Evolutionary conservation across 2,329 filamentous ascomycete species (phyloP).

Genomic region (Neofusicoccum laricinum): DNA sequence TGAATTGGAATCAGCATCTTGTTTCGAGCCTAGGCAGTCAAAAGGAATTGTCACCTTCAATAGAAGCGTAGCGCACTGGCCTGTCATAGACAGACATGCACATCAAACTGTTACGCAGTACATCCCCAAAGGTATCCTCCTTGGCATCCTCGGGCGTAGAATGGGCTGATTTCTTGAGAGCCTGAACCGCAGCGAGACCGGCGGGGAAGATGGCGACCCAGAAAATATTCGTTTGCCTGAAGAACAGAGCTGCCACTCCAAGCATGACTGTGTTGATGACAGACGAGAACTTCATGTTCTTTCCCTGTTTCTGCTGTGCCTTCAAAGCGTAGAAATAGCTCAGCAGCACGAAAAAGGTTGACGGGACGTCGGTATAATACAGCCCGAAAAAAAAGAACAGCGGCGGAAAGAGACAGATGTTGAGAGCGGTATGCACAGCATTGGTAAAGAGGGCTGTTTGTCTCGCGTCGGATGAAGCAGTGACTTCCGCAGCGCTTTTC

Average conservation of each 20-base stretch:
- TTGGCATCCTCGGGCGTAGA: constrained; percentile 1
- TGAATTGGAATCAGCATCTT: neutral
- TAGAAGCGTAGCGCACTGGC: constrained; percentile 17
- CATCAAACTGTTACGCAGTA: constrained; percentile 9
- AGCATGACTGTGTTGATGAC: constrained; percentile 41
- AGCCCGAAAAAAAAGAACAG: constrained; percentile 94
- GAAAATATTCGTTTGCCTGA: constrained; percentile 95
- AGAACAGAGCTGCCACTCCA: constrained; percentile 66
- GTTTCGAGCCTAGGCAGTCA: too few species aligned
- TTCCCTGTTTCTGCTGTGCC: constrained; percentile 20
- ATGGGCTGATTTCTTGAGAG: constrained; percentile 23
- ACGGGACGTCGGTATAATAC: constrained; percentile 92
- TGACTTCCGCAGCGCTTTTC: neutral
- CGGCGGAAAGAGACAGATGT: constrained; percentile 80
- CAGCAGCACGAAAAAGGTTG: constrained; percentile 70
- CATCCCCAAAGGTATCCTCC: neutral
- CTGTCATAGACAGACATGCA: constrained; percentile 19
- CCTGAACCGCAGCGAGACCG: constrained; percentile 40
- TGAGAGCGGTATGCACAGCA: constrained; percentile 64
- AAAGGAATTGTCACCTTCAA: constrained; percentile 13
- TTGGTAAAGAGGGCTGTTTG: constrained; percentile 32
- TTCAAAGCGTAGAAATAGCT: constrained; percentile 56
- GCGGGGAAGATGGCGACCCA: constrained; percentile 83
- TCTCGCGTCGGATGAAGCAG: constrained; percentile 15
- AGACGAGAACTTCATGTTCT: constrained; percentile 18